phyloP scores from a whole-genome alignment of 345 rosid species.

The Murraya paniculata region DNA sequence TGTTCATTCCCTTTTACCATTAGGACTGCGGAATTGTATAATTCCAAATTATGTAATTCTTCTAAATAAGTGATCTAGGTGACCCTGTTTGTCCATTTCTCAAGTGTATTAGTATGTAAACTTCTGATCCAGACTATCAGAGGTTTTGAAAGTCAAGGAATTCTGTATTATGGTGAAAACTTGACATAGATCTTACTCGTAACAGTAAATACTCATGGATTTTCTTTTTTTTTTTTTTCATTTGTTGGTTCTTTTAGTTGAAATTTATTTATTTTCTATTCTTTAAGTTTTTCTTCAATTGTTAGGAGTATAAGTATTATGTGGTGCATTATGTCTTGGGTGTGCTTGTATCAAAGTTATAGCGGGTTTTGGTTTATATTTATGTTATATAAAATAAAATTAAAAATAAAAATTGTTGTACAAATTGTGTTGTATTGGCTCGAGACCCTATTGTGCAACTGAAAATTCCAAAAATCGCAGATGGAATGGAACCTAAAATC shows the following conservation, averaged over 20 bases:
- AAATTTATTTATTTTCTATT: not conserved
- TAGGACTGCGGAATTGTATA: not conserved
- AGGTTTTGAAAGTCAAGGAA: not conserved
- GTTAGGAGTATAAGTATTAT: not conserved
- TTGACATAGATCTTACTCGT: not conserved
- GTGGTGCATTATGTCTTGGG: not conserved
- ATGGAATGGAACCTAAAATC: not conserved
- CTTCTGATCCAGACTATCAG: not conserved
- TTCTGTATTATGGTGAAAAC: not conserved
- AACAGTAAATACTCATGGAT: not conserved
- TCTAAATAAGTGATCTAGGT: not conserved
- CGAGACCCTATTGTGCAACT: not conserved
- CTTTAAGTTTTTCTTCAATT: not conserved
- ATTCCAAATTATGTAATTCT: not conserved
- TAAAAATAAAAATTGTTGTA: not conserved
- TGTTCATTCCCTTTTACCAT: not conserved
- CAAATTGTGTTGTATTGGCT: not conserved
- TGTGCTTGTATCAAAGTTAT: not conserved
- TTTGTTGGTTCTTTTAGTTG: not conserved
- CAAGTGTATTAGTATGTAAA: not conserved
- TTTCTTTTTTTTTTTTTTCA: not conserved
- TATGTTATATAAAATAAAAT: no score
- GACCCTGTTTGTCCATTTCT: not conserved
- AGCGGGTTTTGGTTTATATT: not conserved
- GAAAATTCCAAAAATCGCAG: not conserved